These are phyloP conservation scores for Poronia punctata DNA, from an alignment of 495 filamentous ascomycete genomes.

Conservation along the genomic window DNA sequence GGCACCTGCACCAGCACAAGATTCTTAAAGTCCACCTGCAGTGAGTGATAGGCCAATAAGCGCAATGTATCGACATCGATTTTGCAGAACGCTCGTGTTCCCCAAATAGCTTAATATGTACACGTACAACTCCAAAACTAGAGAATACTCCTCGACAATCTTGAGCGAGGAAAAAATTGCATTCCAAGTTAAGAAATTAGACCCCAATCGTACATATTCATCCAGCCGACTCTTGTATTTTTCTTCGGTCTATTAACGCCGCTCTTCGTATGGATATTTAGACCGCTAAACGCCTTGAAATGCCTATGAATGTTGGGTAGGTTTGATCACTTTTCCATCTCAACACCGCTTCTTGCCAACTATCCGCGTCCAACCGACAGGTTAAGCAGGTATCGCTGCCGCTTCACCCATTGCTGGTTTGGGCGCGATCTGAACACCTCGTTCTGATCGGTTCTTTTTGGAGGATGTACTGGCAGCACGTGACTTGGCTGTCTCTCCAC, in stretches of 20 bases:
- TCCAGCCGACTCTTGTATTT: background rate
- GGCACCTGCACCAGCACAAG: no score
- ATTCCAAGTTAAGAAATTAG: no score
- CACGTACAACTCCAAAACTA: no score
- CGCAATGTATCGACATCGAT: no score
- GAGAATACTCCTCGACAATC: no score
- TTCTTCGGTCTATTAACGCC: background rate
- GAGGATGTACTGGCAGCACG: slow-evolving; percentile 14
- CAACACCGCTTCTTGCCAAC: background rate
- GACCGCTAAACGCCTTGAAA: slow-evolving; percentile 18
- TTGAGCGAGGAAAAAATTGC: no score
- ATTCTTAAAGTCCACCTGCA: no score
- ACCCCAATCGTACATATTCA: slow-evolving; percentile 3
- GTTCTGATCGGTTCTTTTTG: slow-evolving; percentile 26
- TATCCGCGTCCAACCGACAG: background rate
- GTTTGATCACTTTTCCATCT: background rate
- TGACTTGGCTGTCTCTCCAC: slow-evolving; percentile 24
- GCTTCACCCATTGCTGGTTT: slow-evolving; percentile 7
- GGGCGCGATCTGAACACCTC: slow-evolving; percentile 14
- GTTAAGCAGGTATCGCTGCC: slow-evolving; percentile 10
- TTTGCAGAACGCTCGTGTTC: no score
- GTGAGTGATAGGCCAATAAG: no score
- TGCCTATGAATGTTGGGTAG: slow-evolving; percentile 7
- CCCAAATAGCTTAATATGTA: no score
- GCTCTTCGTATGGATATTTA: background rate